Evolutionary conservation across 2,329 filamentous ascomycete genomes (phyloP).

Genomic region (Aquanectria penicillioides): DNA sequence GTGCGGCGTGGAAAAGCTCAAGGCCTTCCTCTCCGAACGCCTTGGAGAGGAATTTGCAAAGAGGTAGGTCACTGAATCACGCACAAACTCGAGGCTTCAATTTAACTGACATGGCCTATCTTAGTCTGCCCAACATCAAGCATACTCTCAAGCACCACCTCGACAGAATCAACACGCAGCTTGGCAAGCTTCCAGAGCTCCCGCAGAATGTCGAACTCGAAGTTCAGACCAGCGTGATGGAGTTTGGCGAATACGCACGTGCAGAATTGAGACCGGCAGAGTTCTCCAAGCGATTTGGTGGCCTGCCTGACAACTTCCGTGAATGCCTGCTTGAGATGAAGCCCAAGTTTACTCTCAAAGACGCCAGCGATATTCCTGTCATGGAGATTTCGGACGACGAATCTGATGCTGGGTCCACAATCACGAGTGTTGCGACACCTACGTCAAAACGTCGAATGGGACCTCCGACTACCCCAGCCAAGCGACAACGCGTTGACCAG

Average conservation of each 20-base stretch:
- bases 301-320: constrained; percentile 62
- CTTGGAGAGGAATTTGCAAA: constrained; percentile 64
- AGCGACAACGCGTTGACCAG: constrained; percentile 42
- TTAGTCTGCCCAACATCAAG: constrained; percentile 62
- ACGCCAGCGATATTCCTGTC: constrained; percentile 47
- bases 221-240: constrained; percentile 67
- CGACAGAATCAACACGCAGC: constrained; percentile 60
- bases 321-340: constrained; percentile 57
- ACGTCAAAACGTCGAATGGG: constrained; percentile 45
- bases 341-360: constrained; percentile 55
- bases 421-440: constrained; percentile 35
- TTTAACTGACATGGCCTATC: constrained; percentile 26
- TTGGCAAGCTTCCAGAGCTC: constrained; percentile 72
- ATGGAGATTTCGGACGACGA: constrained; percentile 54
- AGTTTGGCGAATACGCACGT: constrained; percentile 64
- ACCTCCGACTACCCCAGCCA: constrained; percentile 46
- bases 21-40: constrained; percentile 61
- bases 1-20: constrained; percentile 64
- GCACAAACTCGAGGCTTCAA: constrained; percentile 13
- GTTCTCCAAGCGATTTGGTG: constrained; percentile 57
- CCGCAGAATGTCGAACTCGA: constrained; percentile 74
- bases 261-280: constrained; percentile 57
- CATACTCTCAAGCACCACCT: constrained; percentile 63
- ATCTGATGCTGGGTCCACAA: constrained; percentile 45
- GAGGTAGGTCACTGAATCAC: constrained; percentile 48